Percentiles rank a stretch among this genome's conserved stretches.
These are phyloP conservation scores for Hypericum perforatum DNA, from an alignment of 345 rosid species.

Conservation along the genomic window DNA sequence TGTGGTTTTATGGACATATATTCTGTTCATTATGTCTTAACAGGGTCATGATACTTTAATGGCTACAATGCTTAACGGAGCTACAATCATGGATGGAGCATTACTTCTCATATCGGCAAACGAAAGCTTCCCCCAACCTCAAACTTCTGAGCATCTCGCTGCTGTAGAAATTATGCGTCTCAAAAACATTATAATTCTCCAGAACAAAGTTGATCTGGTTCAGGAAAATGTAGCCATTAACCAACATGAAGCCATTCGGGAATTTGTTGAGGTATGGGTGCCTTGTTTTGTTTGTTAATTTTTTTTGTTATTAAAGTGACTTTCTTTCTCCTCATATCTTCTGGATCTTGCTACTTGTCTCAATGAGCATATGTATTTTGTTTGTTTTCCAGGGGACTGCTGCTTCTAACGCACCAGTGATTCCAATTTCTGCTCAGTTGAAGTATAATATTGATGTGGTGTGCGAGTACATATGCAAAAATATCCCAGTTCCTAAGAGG, in stretches of 20 bases:
- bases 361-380: too few relatives aligned
- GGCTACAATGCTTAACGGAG: constrained; percentile 99
- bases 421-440: constrained; percentile 92
- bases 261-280: constrained; percentile 57
- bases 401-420: constrained; percentile 84
- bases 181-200: constrained; percentile 84
- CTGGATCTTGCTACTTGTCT: not conserved
- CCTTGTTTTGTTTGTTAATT: not conserved
- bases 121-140: constrained; percentile 96
- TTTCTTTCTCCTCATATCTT: not conserved
- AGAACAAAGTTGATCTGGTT: constrained; percentile 90
- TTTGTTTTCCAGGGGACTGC: constrained; percentile 68
- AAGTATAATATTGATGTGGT: constrained; percentile 89
- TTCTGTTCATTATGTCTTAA: not conserved
- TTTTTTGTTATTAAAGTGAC: not conserved
- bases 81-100: constrained; percentile 99
- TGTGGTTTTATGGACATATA: not conserved
- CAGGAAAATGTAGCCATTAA: constrained; percentile 91
- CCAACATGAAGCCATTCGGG: constrained; percentile 82
- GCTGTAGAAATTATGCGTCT: constrained; percentile 97
- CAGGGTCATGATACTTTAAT: constrained; percentile 99
- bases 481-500: constrained; percentile 92
- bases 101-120: constrained; percentile 92
- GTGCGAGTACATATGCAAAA: constrained; percentile 87
- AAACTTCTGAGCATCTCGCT: constrained; percentile 96